phyloP scores from a whole-genome alignment of 331 rosid species.

The Quercus tomentella region DNA sequence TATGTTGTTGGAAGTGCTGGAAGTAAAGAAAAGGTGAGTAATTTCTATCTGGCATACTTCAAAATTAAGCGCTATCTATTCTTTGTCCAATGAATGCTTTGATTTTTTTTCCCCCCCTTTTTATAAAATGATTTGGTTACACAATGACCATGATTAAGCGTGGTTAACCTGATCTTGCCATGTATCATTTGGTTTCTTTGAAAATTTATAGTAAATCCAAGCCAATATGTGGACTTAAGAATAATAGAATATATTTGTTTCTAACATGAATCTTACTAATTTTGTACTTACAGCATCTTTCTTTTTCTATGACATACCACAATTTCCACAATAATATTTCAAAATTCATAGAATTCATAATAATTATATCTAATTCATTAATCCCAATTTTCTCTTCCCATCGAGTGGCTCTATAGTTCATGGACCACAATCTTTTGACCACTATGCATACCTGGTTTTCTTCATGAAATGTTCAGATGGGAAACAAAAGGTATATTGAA shows the following conservation, averaged over 20 bases:
- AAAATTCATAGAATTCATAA: not conserved
- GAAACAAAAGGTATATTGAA: not conserved
- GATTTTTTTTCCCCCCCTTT: not conserved
- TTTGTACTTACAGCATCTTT: not conserved
- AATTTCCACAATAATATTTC: not conserved
- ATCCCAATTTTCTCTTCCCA: not conserved
- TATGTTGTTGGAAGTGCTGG: not conserved
- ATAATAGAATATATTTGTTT: not conserved
- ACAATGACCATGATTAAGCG: not conserved
- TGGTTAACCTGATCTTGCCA: not conserved
- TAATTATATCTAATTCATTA: not conserved
- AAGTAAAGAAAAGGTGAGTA: not conserved
- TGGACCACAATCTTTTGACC: not conserved
- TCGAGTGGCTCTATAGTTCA: not conserved
- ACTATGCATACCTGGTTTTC: not conserved
- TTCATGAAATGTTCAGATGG: not conserved
- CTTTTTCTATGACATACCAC: no score
- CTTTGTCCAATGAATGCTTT: not conserved
- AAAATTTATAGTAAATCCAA: not conserved
- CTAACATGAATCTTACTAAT: not conserved
- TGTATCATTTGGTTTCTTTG: not conserved
- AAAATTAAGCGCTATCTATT: not conserved
- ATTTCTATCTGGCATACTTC: not conserved
- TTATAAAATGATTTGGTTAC: not conserved
- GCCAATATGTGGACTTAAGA: not conserved